These are phyloP conservation scores for Berberis vulgaris DNA, from an alignment of 164 flowering plant species.

Conservation along the genomic window DNA sequence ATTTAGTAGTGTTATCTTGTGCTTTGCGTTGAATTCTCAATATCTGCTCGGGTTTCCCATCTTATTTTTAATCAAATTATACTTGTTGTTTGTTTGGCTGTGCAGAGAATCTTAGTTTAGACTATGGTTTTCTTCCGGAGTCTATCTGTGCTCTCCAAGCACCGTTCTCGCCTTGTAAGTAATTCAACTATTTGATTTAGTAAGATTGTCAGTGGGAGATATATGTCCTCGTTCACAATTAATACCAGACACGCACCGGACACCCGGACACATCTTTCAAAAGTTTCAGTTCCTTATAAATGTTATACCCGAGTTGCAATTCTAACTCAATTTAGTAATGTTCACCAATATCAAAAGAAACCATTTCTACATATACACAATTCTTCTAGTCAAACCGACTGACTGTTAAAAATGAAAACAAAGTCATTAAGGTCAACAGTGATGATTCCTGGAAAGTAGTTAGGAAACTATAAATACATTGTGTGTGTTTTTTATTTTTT, in stretches of 20 bases:
- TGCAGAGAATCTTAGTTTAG: neutral
- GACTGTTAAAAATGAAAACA: no score
- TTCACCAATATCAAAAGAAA: no score
- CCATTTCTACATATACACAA: no score
- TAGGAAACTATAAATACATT: neutral
- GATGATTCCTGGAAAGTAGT: neutral
- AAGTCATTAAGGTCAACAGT: neutral
- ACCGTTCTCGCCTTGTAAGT: slow-evolving; percentile 71
- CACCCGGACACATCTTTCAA: neutral
- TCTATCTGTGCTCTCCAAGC: slow-evolving; percentile 57
- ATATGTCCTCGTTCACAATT: neutral
- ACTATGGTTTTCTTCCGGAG: slow-evolving; percentile 57
- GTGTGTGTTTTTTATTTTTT: neutral
- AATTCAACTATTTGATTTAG: neutral
- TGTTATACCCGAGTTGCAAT: neutral
- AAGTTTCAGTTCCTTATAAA: no score
- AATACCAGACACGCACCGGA: neutral
- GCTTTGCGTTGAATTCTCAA: no score
- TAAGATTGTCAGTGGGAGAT: neutral
- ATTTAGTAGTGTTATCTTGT: no score
- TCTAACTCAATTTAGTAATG: neutral
- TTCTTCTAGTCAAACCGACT: no score
- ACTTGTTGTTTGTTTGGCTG: no score
- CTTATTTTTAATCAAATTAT: no score
- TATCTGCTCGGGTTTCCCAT: no score